Conservation (phyloP, 495 filamentous ascomycete genomes). For the Annulohypoxylon moriforme region DNA sequence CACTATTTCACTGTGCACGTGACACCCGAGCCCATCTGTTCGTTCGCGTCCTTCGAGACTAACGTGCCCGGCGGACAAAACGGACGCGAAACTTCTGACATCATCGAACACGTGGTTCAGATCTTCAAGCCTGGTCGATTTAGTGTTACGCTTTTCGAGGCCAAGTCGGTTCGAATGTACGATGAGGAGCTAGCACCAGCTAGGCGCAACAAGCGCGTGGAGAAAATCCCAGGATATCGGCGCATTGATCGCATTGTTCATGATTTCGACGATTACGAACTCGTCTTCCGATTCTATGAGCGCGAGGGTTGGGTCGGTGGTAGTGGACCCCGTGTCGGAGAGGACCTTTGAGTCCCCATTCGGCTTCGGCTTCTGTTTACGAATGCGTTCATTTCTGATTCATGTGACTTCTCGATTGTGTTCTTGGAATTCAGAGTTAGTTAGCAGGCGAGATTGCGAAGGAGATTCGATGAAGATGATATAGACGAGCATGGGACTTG, state of each 20-base stretch:
- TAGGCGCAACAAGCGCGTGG: conserved; percentile 74
- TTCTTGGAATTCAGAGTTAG: conserved; percentile 5
- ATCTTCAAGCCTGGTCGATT: conserved; percentile 98
- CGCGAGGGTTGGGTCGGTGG: conserved; percentile 87
- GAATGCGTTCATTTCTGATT: conserved; percentile 12
- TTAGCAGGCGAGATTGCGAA: conserved; percentile 17
- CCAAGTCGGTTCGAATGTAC: conserved; percentile 66
- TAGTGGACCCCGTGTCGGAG: conserved; percentile 76
- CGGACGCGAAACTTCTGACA: conserved; percentile 87
- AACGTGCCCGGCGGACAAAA: conserved; percentile 93
- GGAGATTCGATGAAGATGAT: conserved; percentile 5
- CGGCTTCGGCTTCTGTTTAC: neutral
- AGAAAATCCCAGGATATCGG: conserved; percentile 86
- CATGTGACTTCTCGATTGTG: conserved; percentile 14
- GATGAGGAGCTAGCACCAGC: conserved; percentile 58
- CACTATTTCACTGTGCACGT: conserved; percentile 99
- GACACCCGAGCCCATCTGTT: conserved; percentile 96
- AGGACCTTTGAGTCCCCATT: conserved; percentile 46
- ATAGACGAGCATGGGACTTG: conserved; percentile 1
- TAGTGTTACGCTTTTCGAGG: conserved; percentile 96
- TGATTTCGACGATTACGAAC: conserved; percentile 96
- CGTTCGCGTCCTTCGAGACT: conserved; percentile 99
- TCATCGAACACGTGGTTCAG: conserved; percentile 90
- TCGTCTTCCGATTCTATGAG: conserved; percentile 97
- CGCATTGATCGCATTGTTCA: conserved; percentile 96